Percentiles rank a stretch among this genome's conserved stretches.
phyloP scores from a whole-genome alignment of 2,329 filamentous ascomycete species.

The Alternaria sp. region DNA sequence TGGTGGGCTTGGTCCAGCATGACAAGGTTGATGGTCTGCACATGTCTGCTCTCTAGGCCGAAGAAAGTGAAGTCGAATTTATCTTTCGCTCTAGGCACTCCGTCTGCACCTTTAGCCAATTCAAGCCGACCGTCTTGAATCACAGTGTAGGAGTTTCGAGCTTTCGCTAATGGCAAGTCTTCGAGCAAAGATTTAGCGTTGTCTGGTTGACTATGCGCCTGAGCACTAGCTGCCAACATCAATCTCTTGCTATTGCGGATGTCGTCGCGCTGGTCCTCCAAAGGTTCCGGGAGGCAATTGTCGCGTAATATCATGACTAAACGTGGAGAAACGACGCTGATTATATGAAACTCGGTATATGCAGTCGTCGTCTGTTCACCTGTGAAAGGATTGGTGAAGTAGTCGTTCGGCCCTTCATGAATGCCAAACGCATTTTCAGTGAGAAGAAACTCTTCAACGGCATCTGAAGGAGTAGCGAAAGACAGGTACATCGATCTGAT shows the following conservation, averaged over 20 bases:
- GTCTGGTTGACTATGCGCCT: neutral
- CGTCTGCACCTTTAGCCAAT: neutral
- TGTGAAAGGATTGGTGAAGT: neutral
- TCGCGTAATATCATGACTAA: neutral
- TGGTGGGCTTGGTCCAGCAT: neutral
- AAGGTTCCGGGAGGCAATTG: neutral
- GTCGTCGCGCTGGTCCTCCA: neutral
- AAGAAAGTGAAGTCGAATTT: neutral
- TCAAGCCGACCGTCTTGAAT: neutral
- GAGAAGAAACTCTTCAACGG: neutral
- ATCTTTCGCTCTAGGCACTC: neutral
- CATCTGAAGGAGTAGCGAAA: neutral
- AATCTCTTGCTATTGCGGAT: neutral
- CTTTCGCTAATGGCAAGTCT: slow-evolving; percentile 19
- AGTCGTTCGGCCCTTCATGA: neutral
- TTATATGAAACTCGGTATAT: neutral
- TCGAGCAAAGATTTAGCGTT: slow-evolving; percentile 16
- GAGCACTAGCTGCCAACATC: neutral
- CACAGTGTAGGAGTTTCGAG: slow-evolving; percentile 16
- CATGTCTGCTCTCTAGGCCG: neutral
- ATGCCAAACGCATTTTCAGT: neutral
- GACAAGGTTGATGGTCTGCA: neutral
- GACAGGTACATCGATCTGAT: slow-evolving; percentile 35
- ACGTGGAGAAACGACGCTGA: neutral
- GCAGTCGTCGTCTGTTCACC: neutral